A percentile compares a stretch with the other conserved stretches of the same genome.
phyloP scores from a whole-genome alignment of 192 early-diverging fungal genomes.

The Anaeromyces robustus region DNA sequence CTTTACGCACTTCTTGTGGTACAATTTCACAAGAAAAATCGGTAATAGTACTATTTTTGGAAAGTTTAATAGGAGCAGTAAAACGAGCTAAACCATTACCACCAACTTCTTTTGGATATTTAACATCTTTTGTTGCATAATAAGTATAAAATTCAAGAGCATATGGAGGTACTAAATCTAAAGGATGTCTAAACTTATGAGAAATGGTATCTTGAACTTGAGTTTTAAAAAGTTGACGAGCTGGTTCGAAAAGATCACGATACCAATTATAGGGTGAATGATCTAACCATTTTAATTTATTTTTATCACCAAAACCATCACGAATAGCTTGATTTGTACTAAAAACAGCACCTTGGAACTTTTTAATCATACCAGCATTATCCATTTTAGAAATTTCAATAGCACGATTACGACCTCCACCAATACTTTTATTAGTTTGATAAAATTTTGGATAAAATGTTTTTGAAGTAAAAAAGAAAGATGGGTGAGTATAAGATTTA shows the following conservation, averaged over 20 bases:
- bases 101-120: background rate
- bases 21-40: background rate
- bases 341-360: background rate
- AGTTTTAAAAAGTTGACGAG: background rate
- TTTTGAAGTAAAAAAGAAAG: background rate
- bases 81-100: background rate
- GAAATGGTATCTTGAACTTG: background rate
- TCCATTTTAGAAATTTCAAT: background rate
- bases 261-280: background rate
- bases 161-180: background rate
- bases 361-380: background rate
- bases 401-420: background rate
- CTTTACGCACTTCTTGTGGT: background rate
- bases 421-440: background rate
- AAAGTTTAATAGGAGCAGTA: background rate
- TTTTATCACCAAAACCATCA: background rate
- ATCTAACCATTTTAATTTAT: background rate
- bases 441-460: background rate
- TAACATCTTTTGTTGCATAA: background rate
- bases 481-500: background rate
- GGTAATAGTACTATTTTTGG: background rate
- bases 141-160: background rate
- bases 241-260: background rate
- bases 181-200: background rate
- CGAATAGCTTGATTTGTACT: background rate